Base-by-base conservation (phyloP, 306 rosid species). In the Trichosanthes cucumerina region DNA sequence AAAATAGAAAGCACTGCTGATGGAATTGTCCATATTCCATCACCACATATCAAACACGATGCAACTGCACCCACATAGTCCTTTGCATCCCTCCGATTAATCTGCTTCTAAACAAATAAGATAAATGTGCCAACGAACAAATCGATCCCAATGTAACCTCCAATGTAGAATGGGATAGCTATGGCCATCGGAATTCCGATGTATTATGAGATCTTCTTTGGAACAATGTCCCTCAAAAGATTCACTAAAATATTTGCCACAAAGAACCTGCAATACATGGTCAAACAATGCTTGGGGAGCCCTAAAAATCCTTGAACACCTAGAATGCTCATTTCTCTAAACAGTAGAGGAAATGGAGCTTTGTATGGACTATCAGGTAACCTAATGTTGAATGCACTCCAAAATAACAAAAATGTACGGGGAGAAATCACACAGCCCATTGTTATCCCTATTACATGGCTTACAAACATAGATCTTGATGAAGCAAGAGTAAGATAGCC, bases 21-120 rank as follows among this genome's bases (percentile, higher is more conserved):
- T 28, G 99, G 99, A 83, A 92, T 87, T 1, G 99, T 91, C 99
- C 99, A 92, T 39, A 95, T 95, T 36, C 99, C 99, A 53, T 95
- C 99, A 31, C 98, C 99, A 62, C 97, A 92, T 28, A 96, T 96
- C 78, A 96, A 84, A 78, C 99, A 97, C 2, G 99, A 92, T 62
- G 99, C 97, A 68, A 96, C 99, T 38, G 98, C 99, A 43, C 97
- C 98, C 0, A 91, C 87, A 75, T 86, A 92, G 79, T 92, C 93
- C 79, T 96, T 98, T 18, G 98, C 87, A 46, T 78, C 91, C 86
- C 88, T 90, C 84, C 84, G 83, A 56, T 90, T 92, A 80, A 92
- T n/a, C 43, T 79, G 79, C 83, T 95, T 97, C 99, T 97, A 95
- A 28, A 91, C 76, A 60, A 80, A 92, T 66, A 91, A 73, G 85